Conservation (phyloP, 2,329 filamentous ascomycete genomes). For the Neocatenulostroma microsporum region DNA sequence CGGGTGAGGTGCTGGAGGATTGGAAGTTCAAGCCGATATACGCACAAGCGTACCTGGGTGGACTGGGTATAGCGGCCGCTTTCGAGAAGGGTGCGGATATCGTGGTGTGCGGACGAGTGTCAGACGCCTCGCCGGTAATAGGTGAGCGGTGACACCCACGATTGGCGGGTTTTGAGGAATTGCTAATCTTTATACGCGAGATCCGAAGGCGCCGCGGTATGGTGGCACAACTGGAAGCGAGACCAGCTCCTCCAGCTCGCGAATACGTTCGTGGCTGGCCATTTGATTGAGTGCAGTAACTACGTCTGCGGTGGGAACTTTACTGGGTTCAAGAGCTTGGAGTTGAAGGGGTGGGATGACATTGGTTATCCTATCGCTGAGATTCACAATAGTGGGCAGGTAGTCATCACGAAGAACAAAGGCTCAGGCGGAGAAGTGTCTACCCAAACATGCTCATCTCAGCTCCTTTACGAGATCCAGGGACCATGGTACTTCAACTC, state of each 20-base stretch:
- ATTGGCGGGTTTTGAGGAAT: no score
- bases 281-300: conserved; percentile 38
- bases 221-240: conserved; percentile 40
- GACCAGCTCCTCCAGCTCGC: conserved; percentile 35
- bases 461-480: conserved; percentile 50
- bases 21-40: conserved; percentile 26
- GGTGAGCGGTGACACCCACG: no score
- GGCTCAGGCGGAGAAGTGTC: conserved; percentile 31
- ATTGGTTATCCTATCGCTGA: conserved; percentile 33
- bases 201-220: conserved; percentile 36
- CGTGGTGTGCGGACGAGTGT: conserved; percentile 38
- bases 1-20: conserved; percentile 31
- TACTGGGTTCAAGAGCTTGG: conserved; percentile 35
- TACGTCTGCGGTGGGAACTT: conserved; percentile 40
- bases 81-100: conserved; percentile 38
- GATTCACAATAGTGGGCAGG: conserved; percentile 29
- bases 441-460: conserved; percentile 46
- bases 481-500: conserved; percentile 52
- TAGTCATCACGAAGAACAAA: conserved; percentile 33
- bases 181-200: no score
- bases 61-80: conserved; percentile 36
- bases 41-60: conserved; percentile 37
- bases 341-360: conserved; percentile 35
- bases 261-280: conserved; percentile 36
- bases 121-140: conserved; percentile 38